Base-by-base conservation (phyloP, 1,139 yeast genomes). In the Candida tunisiensis region DNA sequence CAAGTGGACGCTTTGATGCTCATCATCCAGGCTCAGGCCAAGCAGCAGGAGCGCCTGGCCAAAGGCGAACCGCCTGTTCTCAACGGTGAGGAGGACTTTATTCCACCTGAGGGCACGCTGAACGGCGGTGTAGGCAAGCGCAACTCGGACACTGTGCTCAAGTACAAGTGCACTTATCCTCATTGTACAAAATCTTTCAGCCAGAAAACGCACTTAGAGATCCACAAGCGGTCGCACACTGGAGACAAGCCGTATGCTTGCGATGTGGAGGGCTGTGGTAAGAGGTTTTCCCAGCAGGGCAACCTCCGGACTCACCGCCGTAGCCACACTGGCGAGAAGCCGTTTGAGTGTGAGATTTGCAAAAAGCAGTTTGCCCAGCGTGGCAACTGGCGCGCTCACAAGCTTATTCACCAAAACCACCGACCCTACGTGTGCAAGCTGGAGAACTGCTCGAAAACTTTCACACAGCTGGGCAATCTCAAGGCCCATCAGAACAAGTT, bases 341-440 rank as follows among this genome's bases (percentile, higher is more conserved):
- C 98, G 19, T 88, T 88, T 52, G 67, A 95, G 45, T 88, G 99
- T 56, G 96, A 88, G 32, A 94, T 88, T 25, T 88, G 99, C 55
- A 96, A 96, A 31, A 91, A 88, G 57, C 62, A 70, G 20, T 83
- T 83, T 48, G 80, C 92, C 30, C 68, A 93, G 44, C 78, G 83
- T 48, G 95, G 95, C 14, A 82, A 83, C 52, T 62, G 79, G 39
- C 85, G 85, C 14, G 92, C 93, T 8, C 95, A 83, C 51, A 60
- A 62, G 47, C 55, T 79, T 32, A 82, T 93, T 1, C 95, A 80
- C 53, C 74, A 72, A 32, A 72, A 78, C 40, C 58, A 69, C 35
- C 74, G 78, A 42, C 94, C 94, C 6, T 80, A 59, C 48, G 67
- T 68, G 34, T 85, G 96, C 52, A 70, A 67, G 38, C 60, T 85